Percentiles rank a stretch among this genome's conserved stretches.
phyloP scores from a whole-genome alignment of 306 rosid genomes.

The Erythrophleum fordii region DNA sequence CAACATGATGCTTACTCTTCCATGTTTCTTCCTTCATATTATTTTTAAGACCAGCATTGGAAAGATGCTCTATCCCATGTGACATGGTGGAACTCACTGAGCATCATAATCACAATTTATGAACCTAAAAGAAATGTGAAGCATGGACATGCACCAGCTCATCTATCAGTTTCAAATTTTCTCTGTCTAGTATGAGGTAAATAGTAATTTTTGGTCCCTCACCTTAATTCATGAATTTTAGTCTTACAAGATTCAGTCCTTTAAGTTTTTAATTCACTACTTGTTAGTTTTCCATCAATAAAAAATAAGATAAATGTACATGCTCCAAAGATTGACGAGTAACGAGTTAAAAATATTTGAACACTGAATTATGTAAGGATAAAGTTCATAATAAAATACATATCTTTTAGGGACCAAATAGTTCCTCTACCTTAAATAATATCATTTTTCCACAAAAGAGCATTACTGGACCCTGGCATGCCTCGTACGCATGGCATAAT shows the following conservation, averaged over 20 bases:
- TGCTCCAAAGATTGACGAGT: too few species aligned
- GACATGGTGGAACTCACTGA: too few species aligned
- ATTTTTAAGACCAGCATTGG: too few species aligned
- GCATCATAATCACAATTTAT: too few species aligned
- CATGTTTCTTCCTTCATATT: too few species aligned
- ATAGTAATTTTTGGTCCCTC: background rate
- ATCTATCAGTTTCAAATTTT: too few species aligned
- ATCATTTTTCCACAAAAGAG: background rate
- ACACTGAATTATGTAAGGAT: background rate
- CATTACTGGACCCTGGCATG: background rate
- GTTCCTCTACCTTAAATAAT: background rate
- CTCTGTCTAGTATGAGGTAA: background rate
- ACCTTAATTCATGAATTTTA: background rate
- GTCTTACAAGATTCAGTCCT: background rate
- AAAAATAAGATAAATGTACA: background rate
- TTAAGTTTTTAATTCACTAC: background rate
- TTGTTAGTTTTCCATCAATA: background rate
- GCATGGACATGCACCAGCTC: too few species aligned
- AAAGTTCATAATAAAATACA: background rate
- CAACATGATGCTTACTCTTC: too few species aligned
- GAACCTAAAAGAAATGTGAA: too few species aligned
- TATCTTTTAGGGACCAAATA: background rate
- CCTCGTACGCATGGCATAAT: too few species aligned
- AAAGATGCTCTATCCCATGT: too few species aligned
- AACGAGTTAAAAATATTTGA: background rate